These are phyloP conservation scores for Myxozyma neotropica DNA, from an alignment of 805 yeast genomes.

Conservation along the genomic window DNA sequence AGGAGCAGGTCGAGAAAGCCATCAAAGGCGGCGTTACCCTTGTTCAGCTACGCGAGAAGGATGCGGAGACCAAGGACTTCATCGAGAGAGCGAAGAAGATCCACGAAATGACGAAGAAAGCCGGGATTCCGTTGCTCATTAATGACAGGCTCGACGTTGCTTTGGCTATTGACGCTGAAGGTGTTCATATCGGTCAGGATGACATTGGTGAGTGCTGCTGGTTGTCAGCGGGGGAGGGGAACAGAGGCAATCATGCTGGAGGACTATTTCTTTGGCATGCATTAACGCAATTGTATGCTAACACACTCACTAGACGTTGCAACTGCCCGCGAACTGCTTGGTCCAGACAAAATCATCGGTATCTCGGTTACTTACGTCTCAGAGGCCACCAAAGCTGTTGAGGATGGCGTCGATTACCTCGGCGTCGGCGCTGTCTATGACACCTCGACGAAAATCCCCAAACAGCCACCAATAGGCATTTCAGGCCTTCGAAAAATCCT, in stretches of 20 bases:
- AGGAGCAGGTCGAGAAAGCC: constrained; percentile 62
- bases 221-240: neutral
- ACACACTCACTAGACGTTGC: constrained; percentile 42
- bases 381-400: constrained; percentile 58
- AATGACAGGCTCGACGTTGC: constrained; percentile 90
- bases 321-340: constrained; percentile 63
- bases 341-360: constrained; percentile 76
- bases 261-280: neutral
- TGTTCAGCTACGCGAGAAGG: constrained; percentile 82
- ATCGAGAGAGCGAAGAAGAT: constrained; percentile 61
- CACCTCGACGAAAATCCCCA: constrained; percentile 69
- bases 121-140: constrained; percentile 74
- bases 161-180: constrained; percentile 84
- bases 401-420: constrained; percentile 69
- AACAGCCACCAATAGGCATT: constrained; percentile 65
- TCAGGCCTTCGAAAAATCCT: constrained; percentile 62
- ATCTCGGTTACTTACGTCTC: constrained; percentile 65
- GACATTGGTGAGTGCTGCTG: constrained; percentile 57
- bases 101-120: constrained; percentile 60
- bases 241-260: too few relatives aligned
- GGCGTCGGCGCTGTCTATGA: constrained; percentile 82
- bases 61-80: constrained; percentile 67
- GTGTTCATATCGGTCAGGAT: constrained; percentile 90
- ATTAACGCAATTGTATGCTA: neutral
- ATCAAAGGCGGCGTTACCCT: constrained; percentile 74